Percentiles rank a stretch among this genome's conserved stretches.
Evolutionary conservation across 768 basidiomycete genomes (phyloP).

Genomic region (Pleurotus sapidus): DNA sequence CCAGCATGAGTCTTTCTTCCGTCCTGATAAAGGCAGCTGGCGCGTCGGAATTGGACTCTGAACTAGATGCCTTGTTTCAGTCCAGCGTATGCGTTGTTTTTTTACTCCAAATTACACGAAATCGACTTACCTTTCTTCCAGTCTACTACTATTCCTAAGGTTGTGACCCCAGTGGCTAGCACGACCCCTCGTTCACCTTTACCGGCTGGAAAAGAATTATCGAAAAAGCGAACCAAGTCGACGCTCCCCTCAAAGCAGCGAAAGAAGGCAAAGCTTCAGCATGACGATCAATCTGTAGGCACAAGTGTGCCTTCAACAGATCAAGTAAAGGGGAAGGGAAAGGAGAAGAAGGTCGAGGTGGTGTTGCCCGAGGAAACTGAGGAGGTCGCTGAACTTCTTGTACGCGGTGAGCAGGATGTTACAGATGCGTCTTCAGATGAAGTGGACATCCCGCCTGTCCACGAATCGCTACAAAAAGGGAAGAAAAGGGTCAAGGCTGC

Average conservation of each 20-base stretch:
- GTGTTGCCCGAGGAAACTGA: no score
- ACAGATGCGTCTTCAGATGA: neutral
- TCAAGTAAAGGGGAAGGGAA: no score
- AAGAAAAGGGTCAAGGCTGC: slow-evolving; percentile 22
- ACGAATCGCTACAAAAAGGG: slow-evolving; percentile 52
- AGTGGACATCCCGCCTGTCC: slow-evolving; percentile 40
- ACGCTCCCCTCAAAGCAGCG: neutral
- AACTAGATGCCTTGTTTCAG: slow-evolving; percentile 63
- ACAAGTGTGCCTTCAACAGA: no score
- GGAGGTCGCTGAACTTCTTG: no score
- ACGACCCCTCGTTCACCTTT: no score
- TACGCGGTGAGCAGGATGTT: neutral
- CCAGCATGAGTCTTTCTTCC: slow-evolving; percentile 53
- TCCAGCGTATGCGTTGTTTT: slow-evolving; percentile 37
- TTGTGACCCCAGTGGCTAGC: no score
- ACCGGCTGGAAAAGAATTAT: neutral
- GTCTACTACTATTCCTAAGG: no score
- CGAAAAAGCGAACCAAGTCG: neutral
- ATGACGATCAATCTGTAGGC: no score
- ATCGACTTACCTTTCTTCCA: no score
- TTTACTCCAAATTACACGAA: no score
- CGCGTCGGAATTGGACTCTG: slow-evolving; percentile 45
- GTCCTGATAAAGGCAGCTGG: slow-evolving; percentile 43
- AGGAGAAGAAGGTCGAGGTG: no score
- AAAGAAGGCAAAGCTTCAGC: neutral